Evolutionary conservation across 2,329 filamentous ascomycete species (phyloP).

Genomic region (Aspergillus niger): DNA sequence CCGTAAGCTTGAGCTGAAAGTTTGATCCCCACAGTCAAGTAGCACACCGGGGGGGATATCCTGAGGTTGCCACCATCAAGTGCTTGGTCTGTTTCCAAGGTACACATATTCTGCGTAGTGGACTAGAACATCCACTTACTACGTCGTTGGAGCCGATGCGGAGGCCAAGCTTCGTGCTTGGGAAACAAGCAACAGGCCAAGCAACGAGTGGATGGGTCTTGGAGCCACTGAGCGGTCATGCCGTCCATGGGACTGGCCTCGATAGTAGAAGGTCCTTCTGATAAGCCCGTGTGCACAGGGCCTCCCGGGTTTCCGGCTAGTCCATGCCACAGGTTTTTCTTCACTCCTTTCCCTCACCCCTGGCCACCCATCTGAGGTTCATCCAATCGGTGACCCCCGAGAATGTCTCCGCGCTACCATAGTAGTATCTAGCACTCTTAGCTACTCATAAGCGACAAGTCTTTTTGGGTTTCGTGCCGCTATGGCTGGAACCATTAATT

Average conservation of each 20-base stretch:
- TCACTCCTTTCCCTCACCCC: no score
- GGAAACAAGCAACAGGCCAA: conserved; percentile 1
- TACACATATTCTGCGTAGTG: no score
- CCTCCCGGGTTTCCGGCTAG: neutral
- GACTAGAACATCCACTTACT: no score
- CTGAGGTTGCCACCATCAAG: neutral
- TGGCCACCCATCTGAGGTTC: neutral
- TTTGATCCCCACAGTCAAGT: neutral
- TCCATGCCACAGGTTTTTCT: neutral
- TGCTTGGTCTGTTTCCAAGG: neutral
- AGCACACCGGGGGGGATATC: neutral
- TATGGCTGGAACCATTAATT: neutral
- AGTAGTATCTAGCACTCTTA: no score
- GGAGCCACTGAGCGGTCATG: neutral
- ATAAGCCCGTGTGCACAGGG: neutral
- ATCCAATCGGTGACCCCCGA: neutral
- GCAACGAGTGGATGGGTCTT: neutral
- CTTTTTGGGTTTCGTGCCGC: neutral
- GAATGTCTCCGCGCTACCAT: neutral
- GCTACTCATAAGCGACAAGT: neutral
- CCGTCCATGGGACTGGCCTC: neutral
- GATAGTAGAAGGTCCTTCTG: neutral
- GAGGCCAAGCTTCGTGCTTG: conserved; percentile 1
- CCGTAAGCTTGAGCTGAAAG: neutral
- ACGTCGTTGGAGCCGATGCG: neutral